Conservation (phyloP, 192 early-diverging fungal genomes). For the Entophlyctis helioformis region DNA sequence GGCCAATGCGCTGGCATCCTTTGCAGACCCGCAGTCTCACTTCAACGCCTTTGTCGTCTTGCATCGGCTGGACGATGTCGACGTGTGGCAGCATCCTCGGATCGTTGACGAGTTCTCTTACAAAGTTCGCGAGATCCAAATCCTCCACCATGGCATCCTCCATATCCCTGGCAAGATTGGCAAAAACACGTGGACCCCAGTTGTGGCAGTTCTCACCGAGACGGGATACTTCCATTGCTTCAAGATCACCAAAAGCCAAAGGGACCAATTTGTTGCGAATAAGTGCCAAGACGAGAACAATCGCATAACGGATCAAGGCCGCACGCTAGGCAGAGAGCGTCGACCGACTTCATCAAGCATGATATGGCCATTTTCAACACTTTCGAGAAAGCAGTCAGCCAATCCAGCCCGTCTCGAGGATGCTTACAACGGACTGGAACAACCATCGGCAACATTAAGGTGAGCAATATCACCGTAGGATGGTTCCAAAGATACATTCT, state of each 20-base stretch:
- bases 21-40: too few relatives aligned
- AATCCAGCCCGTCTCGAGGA: not conserved
- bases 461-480: too few relatives aligned
- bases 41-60: too few relatives aligned
- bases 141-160: conserved; percentile 4
- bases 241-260: not conserved
- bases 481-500: not conserved
- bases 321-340: not conserved
- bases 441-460: too few relatives aligned
- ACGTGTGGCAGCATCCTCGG: too few relatives aligned
- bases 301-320: not conserved
- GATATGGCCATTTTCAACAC: too few relatives aligned
- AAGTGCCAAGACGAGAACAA: not conserved
- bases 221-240: conserved; percentile 5
- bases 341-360: too few relatives aligned
- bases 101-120: conserved; percentile 1
- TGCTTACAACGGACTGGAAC: too few relatives aligned
- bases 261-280: not conserved
- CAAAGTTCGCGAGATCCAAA: not conserved
- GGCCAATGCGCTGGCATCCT: too few relatives aligned
- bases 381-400: not conserved
- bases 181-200: not conserved
- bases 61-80: too few relatives aligned
- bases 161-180: not conserved
- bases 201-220: conserved; percentile 3